phyloP scores from a whole-genome alignment of 192 early-diverging fungal species.

The Glomus cerebriforme region DNA sequence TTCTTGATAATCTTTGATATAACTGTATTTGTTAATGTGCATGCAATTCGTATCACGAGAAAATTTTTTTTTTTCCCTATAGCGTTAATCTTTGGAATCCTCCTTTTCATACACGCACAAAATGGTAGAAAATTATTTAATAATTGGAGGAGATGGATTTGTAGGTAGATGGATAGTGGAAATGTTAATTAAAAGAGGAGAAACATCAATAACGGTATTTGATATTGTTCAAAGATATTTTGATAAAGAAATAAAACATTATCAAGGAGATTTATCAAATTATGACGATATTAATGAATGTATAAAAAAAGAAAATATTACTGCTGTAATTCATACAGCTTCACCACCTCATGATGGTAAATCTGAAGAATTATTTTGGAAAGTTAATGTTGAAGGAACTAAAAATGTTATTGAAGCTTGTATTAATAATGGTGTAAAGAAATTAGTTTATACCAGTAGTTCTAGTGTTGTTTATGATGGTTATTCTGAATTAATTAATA shows the following conservation, averaged over 20 bases:
- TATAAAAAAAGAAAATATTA: constrained; percentile 50
- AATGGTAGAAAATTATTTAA: constrained; percentile 55
- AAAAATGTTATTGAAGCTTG: constrained; percentile 81
- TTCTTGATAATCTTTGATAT: too few relatives aligned
- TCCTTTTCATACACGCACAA: background rate
- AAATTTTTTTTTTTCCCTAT: too few relatives aligned
- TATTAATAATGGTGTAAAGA: constrained; percentile 57
- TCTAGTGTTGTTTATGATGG: constrained; percentile 91
- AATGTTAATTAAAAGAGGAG: constrained; percentile 65
- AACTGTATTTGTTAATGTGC: too few relatives aligned
- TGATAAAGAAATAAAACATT: constrained; percentile 50
- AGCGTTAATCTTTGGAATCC: too few relatives aligned
- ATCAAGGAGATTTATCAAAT: constrained; percentile 53
- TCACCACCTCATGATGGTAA: constrained; percentile 79
- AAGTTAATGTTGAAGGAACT: constrained; percentile 87
- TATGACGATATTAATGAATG: constrained; percentile 62
- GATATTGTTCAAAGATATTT: constrained; percentile 64
- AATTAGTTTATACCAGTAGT: constrained; percentile 83
- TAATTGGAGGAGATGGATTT: constrained; percentile 90
- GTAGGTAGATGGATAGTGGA: constrained; percentile 79
- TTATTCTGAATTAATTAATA: constrained; percentile 65
- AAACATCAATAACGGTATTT: constrained; percentile 72
- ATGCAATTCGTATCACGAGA: too few relatives aligned
- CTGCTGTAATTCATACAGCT: constrained; percentile 86
- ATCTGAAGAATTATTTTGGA: constrained; percentile 69